Base-by-base conservation (phyloP, 371 early-diverging fungal genomes). In the Saksenaea vasiformis region DNA sequence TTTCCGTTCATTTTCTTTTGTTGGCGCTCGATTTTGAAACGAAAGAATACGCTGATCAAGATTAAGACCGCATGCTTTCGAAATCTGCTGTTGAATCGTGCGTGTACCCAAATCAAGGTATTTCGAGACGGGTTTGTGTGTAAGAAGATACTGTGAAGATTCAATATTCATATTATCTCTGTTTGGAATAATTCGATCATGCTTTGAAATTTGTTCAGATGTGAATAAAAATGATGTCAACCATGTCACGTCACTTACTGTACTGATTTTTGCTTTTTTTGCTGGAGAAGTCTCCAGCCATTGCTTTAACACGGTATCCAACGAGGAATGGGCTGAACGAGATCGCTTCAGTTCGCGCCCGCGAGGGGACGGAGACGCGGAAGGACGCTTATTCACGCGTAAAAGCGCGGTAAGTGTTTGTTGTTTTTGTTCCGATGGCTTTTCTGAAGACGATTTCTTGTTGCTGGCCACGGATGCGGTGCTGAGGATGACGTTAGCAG, bases 131-230 rank as follows among this genome's bases (percentile, higher is more conserved):
- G 79, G 77, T 24, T 75, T 60, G 22, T 77, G 69, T 5, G 81
- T 67, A 27, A 90, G 73, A 53, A 83, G 84, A 66, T 84, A 90
- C 67, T 91, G 93, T 7, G 87, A 77, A 7, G 90, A 82, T 0
- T 78, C 71, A 43, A 87, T 72, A 57, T 89, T 83, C 77, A 85
- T 89, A 13, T 86, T 78, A 5, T 74, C 67, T 47, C 88, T 84
- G 63, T 80, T 83, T 1, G 94, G 91, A 59, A 92, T 91, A 67
- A 89, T 87, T 13, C 93, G 85, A 70, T 93, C 92, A 78, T 83
- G 89, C 86, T 91, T 76, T 38, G 47, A n/a, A n/a, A 31, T 4
- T 2, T 7, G 0, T n/a, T 19, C 51, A 37, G 11, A 35, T 31
- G 31, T 31, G 53, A 36, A 36, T 56, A 13, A 60, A 22, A 56